Conservation (phyloP, 768 basidiomycete genomes). For the Pleurotus citrinopileatus region DNA sequence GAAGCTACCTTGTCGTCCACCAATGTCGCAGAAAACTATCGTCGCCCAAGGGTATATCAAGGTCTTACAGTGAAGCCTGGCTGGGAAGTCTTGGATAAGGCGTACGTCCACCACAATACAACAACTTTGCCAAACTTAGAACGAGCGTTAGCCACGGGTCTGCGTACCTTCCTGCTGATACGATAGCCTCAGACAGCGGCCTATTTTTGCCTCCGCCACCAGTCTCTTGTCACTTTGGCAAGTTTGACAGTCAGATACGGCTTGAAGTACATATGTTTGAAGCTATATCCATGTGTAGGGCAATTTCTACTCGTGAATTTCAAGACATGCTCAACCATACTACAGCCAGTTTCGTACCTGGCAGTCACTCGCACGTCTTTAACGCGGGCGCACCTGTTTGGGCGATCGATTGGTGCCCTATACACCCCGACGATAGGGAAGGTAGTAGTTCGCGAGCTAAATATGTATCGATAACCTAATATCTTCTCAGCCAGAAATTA, state of each 20-base stretch:
- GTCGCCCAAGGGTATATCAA: conserved; percentile 59
- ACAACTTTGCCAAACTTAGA: conserved; percentile 8
- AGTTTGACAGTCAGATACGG: conserved; percentile 47
- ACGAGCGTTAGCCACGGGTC: conserved; percentile 45
- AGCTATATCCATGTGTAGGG: conserved; percentile 54
- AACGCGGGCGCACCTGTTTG: conserved; percentile 89
- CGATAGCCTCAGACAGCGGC: conserved; percentile 46
- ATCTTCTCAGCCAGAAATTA: conserved; percentile 41
- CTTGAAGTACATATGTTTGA: conserved; percentile 55
- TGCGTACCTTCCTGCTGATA: conserved; percentile 58
- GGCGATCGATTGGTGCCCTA: conserved; percentile 93
- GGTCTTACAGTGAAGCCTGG: conserved; percentile 39
- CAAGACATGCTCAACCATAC: neutral
- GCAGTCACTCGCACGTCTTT: conserved; percentile 67
- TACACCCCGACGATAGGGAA: conserved; percentile 52
- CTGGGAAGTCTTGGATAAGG: conserved; percentile 41
- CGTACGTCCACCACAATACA: conserved; percentile 36
- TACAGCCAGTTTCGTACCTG: conserved; percentile 58
- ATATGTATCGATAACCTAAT: neutral
- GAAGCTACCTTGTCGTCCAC: conserved; percentile 39
- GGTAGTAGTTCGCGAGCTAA: conserved; percentile 41
- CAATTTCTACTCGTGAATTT: neutral
- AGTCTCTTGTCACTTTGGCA: conserved; percentile 66
- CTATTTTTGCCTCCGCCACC: conserved; percentile 49
- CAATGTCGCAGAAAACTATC: conserved; percentile 40